These are phyloP conservation scores for Phialemonium atrogriseum DNA, from an alignment of 2,329 filamentous ascomycete genomes.

Conservation along the genomic window DNA sequence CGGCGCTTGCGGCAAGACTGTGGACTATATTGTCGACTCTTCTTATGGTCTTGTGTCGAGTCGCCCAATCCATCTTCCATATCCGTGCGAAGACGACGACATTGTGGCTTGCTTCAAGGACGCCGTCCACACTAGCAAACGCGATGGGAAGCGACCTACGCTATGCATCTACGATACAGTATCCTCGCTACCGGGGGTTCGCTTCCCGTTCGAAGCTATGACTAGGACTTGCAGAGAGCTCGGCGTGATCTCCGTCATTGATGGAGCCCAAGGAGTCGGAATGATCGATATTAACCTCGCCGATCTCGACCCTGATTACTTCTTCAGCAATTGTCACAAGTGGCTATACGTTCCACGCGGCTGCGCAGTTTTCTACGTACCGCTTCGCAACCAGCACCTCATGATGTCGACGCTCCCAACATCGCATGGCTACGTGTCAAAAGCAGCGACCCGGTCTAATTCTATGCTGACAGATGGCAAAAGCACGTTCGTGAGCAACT, in stretches of 20 bases:
- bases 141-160: conserved; percentile 51
- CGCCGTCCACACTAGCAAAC: conserved; percentile 42
- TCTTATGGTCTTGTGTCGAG: conserved; percentile 34
- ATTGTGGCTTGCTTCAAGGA: conserved; percentile 52
- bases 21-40: conserved; percentile 61
- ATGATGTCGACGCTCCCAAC: conserved; percentile 62
- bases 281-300: conserved; percentile 53
- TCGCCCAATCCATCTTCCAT: conserved; percentile 49
- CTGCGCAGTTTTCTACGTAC: conserved; percentile 63
- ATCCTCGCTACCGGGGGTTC: conserved; percentile 64
- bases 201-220: conserved; percentile 66
- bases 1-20: conserved; percentile 62
- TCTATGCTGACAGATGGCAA: conserved; percentile 19
- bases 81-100: conserved; percentile 60
- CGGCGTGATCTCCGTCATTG: conserved; percentile 55
- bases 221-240: conserved; percentile 42
- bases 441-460: conserved; percentile 8
- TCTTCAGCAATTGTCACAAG: conserved; percentile 65
- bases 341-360: conserved; percentile 67
- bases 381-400: conserved; percentile 54
- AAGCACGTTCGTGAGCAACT: conserved; percentile 52
- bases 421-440: conserved; percentile 56
- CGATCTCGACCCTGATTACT: conserved; percentile 58
- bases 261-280: conserved; percentile 64
- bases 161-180: conserved; percentile 72